Conservation (phyloP, 2,329 filamentous ascomycete species). For the Pezicula radicicola region DNA sequence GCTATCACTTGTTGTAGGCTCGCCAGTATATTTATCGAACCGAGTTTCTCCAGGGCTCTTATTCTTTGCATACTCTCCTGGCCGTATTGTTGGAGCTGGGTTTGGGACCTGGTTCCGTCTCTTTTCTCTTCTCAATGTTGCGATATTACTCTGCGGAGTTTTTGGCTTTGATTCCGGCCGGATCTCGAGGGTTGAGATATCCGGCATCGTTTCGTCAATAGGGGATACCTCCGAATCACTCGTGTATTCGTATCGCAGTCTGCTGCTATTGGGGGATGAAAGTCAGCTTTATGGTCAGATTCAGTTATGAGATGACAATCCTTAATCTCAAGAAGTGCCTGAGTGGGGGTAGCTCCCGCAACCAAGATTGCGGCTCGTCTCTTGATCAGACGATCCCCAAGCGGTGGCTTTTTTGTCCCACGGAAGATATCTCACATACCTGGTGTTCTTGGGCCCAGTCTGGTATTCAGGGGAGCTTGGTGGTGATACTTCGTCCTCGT, state of each 20-base stretch:
- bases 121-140: slow-evolving; percentile 27
- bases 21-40: slow-evolving; percentile 67
- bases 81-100: slow-evolving; percentile 18
- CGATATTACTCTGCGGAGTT: slow-evolving; percentile 24
- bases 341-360: not conserved
- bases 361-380: not conserved
- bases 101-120: slow-evolving; percentile 23
- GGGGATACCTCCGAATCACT: slow-evolving; percentile 31
- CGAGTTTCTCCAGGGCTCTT: slow-evolving; percentile 36
- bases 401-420: not conserved
- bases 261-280: not conserved
- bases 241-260: not conserved
- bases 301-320: not conserved
- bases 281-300: not conserved
- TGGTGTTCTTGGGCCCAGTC: not conserved
- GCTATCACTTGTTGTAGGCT: slow-evolving; percentile 54
- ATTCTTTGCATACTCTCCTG: slow-evolving; percentile 20
- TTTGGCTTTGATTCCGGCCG: slow-evolving; percentile 11
- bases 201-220: slow-evolving; percentile 30
- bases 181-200: slow-evolving; percentile 18
- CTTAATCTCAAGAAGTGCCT: not conserved
- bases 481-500: slow-evolving; percentile 35
- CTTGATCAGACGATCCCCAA: not conserved
- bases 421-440: not conserved
- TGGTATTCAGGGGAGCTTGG: slow-evolving; percentile 36